Percentiles rank a stretch among this genome's conserved stretches.
These are phyloP conservation scores for Beauveria bassiana DNA, from an alignment of 2,329 filamentous ascomycete species.

Conservation along the genomic window DNA sequence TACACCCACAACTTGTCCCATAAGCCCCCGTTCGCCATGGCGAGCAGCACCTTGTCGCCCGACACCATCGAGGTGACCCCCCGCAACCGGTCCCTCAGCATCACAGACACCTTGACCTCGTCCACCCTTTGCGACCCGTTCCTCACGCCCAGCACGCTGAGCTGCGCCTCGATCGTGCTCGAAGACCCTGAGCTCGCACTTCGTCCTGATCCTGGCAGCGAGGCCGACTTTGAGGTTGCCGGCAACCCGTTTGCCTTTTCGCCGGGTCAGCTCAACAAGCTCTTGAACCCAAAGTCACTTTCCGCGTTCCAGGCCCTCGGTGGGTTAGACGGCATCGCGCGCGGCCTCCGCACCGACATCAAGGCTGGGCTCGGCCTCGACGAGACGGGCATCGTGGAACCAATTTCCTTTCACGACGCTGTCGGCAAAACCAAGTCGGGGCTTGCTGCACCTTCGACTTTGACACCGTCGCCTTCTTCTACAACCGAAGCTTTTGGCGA, in stretches of 20 bases:
- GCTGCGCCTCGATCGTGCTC: slow-evolving; percentile 14
- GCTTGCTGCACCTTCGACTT: slow-evolving; percentile 46
- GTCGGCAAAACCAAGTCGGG: slow-evolving; percentile 1
- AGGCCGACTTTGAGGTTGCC: slow-evolving; percentile 59
- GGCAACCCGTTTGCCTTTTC: slow-evolving; percentile 67
- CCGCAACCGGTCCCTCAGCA: slow-evolving; percentile 14
- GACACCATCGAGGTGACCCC: slow-evolving; percentile 5
- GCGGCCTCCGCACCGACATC: slow-evolving; percentile 60
- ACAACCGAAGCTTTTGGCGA: slow-evolving; percentile 3
- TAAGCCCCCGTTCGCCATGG: slow-evolving; percentile 1
- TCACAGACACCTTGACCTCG: slow-evolving; percentile 14
- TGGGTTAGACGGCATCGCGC: slow-evolving; percentile 64
- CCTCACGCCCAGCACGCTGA: slow-evolving; percentile 17
- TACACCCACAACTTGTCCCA: background rate
- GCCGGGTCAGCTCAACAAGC: slow-evolving; percentile 65
- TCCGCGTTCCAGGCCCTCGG: slow-evolving; percentile 69
- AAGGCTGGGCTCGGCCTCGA: slow-evolving; percentile 61
- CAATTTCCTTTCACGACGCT: slow-evolving; percentile 60
- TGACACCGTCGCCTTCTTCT: slow-evolving; percentile 29
- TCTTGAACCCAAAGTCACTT: slow-evolving; percentile 73
- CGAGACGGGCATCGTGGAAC: slow-evolving; percentile 56
- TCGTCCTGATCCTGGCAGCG: slow-evolving; percentile 61
- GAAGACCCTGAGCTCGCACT: slow-evolving; percentile 46
- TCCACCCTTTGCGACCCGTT: slow-evolving; percentile 19
- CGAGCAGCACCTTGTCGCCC: slow-evolving; percentile 6